Conservation (phyloP, 495 filamentous ascomycete genomes). For the Penicillium canariense region DNA sequence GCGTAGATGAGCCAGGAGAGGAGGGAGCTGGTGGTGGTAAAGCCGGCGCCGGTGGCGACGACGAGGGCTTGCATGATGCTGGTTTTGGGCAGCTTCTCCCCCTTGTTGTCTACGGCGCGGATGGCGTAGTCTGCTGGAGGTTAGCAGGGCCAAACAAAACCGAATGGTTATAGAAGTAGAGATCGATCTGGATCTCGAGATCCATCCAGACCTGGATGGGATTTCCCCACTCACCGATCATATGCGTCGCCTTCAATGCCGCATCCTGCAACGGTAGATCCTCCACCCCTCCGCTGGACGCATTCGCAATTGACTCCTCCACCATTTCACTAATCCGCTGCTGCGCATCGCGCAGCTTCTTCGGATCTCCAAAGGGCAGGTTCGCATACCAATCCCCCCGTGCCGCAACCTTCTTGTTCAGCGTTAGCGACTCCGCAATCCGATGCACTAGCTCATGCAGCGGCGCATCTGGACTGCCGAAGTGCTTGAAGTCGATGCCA, state of each 20-base stretch:
- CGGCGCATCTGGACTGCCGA: constrained; percentile 35
- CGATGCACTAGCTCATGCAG: constrained; percentile 35
- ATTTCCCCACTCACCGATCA: constrained; percentile 35
- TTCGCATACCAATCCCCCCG: constrained; percentile 46
- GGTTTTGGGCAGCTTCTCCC: constrained; percentile 45
- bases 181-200: no score
- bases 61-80: constrained; percentile 27
- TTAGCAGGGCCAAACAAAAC: no score
- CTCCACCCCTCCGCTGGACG: constrained; percentile 25
- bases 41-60: constrained; percentile 28
- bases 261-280: constrained; percentile 49
- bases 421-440: constrained; percentile 37
- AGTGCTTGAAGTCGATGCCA: constrained; percentile 52
- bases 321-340: constrained; percentile 28
- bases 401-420: constrained; percentile 50
- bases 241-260: constrained; percentile 42
- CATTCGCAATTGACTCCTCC: constrained; percentile 31
- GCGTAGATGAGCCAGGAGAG: constrained; percentile 51
- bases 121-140: constrained; percentile 37
- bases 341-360: constrained; percentile 27
- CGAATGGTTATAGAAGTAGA: no score
- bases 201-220: no score
- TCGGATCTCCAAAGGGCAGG: constrained; percentile 53
- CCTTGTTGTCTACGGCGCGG: constrained; percentile 48
- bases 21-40: constrained; percentile 27